These are phyloP conservation scores for Geosmithia flava DNA, from an alignment of 2,329 filamentous ascomycete species.

Conservation along the genomic window DNA sequence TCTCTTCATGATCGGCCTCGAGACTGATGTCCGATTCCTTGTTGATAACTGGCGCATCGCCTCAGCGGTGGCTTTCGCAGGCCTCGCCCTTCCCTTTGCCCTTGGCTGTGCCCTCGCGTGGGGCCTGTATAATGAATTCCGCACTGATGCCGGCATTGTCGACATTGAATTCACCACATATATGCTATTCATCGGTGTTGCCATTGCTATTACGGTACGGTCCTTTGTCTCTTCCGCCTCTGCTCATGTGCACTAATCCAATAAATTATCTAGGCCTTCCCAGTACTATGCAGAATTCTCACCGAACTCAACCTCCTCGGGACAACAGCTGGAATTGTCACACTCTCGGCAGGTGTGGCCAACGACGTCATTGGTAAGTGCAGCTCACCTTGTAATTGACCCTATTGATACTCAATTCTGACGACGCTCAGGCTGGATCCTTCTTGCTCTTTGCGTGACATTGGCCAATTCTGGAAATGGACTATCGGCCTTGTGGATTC, in stretches of 20 bases:
- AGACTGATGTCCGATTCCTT: conserved; percentile 72
- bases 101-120: conserved; percentile 70
- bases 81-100: conserved; percentile 74
- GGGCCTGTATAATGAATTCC: conserved; percentile 68
- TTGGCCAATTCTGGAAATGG: conserved; percentile 81
- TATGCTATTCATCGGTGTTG: conserved; percentile 73
- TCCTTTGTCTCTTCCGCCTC: background rate
- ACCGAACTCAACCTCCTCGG: conserved; percentile 78
- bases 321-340: conserved; percentile 77
- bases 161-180: conserved; percentile 42
- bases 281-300: conserved; percentile 85
- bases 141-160: conserved; percentile 22
- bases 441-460: conserved; percentile 85
- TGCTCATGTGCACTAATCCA: background rate
- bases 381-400: background rate
- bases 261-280: conserved; percentile 42
- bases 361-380: conserved; percentile 55
- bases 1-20: conserved; percentile 76
- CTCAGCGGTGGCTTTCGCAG: conserved; percentile 62
- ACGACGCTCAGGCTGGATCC: conserved; percentile 49
- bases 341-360: conserved; percentile 79
- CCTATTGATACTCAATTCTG: background rate
- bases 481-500: conserved; percentile 71
- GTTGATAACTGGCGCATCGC: conserved; percentile 72
- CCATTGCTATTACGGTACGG: conserved; percentile 67